These are phyloP conservation scores for Tylopilus rubrobrunneus DNA, from an alignment of 768 basidiomycete genomes.

Conservation along the genomic window DNA sequence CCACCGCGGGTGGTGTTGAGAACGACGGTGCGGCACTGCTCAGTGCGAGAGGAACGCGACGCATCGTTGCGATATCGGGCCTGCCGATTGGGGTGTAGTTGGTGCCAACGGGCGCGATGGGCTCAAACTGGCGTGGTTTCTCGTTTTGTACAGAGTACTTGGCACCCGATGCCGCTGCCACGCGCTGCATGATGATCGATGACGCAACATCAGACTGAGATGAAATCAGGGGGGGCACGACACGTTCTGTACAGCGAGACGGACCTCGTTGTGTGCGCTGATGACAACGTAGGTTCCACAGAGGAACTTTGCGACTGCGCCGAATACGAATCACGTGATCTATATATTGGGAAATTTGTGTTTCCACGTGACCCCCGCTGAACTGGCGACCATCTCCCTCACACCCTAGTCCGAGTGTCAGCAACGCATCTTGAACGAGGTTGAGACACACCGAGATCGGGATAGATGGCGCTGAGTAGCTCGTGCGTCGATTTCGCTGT, in stretches of 20 bases:
- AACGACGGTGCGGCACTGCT: neutral
- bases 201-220: conserved; percentile 76
- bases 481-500: conserved; percentile 46
- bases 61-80: conserved; percentile 62
- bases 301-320: conserved; percentile 74
- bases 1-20: neutral
- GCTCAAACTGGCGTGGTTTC: conserved; percentile 63
- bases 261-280: conserved; percentile 80
- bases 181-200: conserved; percentile 73
- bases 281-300: conserved; percentile 84
- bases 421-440: neutral
- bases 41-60: conserved; percentile 39
- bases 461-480: conserved; percentile 49
- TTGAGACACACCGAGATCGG: conserved; percentile 53
- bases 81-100: conserved; percentile 73
- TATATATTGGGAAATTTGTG: conserved; percentile 29
- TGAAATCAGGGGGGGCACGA: neutral
- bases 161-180: conserved; percentile 88
- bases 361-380: conserved; percentile 51
- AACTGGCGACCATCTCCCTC: too few relatives aligned
- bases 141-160: conserved; percentile 86
- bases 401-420: conserved; percentile 36
- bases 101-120: conserved; percentile 79
- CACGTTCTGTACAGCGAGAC: conserved; percentile 9
- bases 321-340: conserved; percentile 26